Evolutionary conservation across 805 yeast species (phyloP).

Genomic region (Starmera amethionina): DNA sequence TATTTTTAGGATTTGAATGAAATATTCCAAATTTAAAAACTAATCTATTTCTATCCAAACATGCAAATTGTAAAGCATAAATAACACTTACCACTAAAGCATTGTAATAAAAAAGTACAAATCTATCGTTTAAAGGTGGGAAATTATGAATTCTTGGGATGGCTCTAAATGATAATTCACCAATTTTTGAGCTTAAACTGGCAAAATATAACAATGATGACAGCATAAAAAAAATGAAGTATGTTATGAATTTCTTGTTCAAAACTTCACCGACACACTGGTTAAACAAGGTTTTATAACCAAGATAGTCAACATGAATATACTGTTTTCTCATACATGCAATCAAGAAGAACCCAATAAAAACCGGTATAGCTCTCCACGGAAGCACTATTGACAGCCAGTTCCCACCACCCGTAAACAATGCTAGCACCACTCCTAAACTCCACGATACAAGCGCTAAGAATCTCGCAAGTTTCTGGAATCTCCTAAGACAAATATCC

Average conservation of each 20-base stretch:
- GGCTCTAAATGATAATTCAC: conserved; percentile 13
- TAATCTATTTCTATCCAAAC: conserved; percentile 47
- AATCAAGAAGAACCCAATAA: conserved; percentile 22
- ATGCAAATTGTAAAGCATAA: conserved; percentile 41
- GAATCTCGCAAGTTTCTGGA: conserved; percentile 28
- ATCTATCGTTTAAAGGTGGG: conserved; percentile 32
- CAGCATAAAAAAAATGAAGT: conserved; percentile 11
- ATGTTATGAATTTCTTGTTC: conserved; percentile 15
- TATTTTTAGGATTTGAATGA: conserved; percentile 27
- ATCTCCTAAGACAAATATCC: conserved; percentile 29
- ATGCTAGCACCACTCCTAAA: conserved; percentile 16
- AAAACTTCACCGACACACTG: conserved; percentile 17
- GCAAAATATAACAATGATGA: conserved; percentile 16
- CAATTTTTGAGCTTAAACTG: conserved; percentile 14
- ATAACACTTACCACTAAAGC: conserved; percentile 28
- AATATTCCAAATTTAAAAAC: conserved; percentile 30
- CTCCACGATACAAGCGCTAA: conserved; percentile 20
- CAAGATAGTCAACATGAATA: conserved; percentile 26
- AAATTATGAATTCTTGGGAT: conserved; percentile 29
- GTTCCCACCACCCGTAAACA: conserved; percentile 13
- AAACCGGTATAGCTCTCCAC: conserved; percentile 18
- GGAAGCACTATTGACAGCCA: conserved; percentile 20
- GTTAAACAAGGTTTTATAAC: conserved; percentile 21
- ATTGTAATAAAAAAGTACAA: conserved; percentile 41
- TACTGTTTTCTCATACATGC: conserved; percentile 30